These are phyloP conservation scores for Aspergillus hortae DNA, from an alignment of 2,329 filamentous ascomycete genomes.

Conservation along the genomic window DNA sequence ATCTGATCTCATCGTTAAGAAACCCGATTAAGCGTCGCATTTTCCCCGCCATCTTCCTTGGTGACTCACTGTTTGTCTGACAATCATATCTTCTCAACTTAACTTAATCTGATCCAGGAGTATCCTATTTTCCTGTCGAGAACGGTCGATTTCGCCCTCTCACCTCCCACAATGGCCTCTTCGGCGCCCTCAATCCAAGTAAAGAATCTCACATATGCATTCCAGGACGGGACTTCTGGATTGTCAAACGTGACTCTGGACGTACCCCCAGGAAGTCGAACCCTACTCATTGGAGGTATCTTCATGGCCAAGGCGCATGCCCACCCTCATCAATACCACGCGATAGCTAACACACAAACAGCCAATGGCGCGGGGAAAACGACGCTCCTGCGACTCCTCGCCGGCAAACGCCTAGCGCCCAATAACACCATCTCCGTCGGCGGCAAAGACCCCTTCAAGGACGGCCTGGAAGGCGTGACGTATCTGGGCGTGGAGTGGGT, in stretches of 20 bases:
- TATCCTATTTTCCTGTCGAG: neutral
- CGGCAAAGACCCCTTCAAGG: constrained; percentile 86
- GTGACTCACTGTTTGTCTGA: neutral
- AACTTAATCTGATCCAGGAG: no score
- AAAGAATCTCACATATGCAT: constrained; percentile 77
- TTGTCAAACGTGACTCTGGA: constrained; percentile 69
- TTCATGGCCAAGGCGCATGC: constrained; percentile 26
- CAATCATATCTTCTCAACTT: neutral
- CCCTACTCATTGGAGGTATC: constrained; percentile 81
- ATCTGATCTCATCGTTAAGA: neutral
- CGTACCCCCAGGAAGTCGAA: constrained; percentile 79
- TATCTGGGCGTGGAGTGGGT: constrained; percentile 99
- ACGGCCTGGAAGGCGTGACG: constrained; percentile 86
- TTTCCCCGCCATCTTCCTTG: neutral
- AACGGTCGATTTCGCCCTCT: neutral
- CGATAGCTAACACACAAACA: constrained; percentile 27
- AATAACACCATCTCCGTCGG: constrained; percentile 69
- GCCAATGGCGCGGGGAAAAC: constrained; percentile 97
- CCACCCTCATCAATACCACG: neutral
- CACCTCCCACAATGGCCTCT: constrained; percentile 15
- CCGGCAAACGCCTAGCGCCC: constrained; percentile 90
- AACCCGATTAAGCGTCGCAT: neutral
- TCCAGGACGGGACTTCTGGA: constrained; percentile 80
- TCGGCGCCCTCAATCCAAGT: constrained; percentile 62
- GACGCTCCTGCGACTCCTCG: constrained; percentile 87